Evolutionary conservation across 2,329 filamentous ascomycete genomes (phyloP), one percentile per base, ranked within the genome.

Genomic region (Stachybotrys echinatus): DNA sequence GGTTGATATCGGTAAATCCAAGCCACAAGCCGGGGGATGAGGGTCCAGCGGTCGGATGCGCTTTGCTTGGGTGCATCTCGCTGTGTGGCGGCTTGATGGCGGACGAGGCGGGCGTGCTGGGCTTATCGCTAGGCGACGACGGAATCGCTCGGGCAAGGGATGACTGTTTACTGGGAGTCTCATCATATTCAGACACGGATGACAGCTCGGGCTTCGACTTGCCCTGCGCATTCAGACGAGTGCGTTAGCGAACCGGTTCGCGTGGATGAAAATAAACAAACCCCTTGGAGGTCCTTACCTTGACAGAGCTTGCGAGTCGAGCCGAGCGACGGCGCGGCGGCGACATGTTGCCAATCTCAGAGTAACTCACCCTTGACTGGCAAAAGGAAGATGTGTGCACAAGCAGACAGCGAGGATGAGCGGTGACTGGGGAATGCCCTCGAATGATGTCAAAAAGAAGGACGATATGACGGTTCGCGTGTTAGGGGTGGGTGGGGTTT

Each of bases 11-110:
- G 52, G 82, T 81, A 68, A 96, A 96, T 17, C 92, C 92, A 20
- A 95, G 77, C 61, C 87, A 83, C 42, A 94, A 75, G 6, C 87
- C 90, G 12, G 91, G 90, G 22, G 94, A 91, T 2, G 87, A 81
- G 42, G 88, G 75, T 48, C 87, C 88, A 54, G 84, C 87, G 20
- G 88, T 92, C 55, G 81, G 78, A 50, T 94, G 89, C 50, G 83
- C 81, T 64, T 88, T 88, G 72, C 88, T 88, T 8, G 92, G 92
- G 65, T 96, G 92, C 92, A 96, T 96, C 66, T 96, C 91, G 52
- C 85, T 83, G 55, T 79, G 78, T 45, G 86, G 74, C 21, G 89
- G 88, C 71, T 88, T 87, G 57, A 87, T 73, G 6, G 83, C 78
- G 4, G 83, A 83, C 14, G 77, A 79, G 38, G 81, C 81, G 5